Conservation (phyloP, 1,284 basidiomycete species). For the Pyrrhoderma noxium region DNA sequence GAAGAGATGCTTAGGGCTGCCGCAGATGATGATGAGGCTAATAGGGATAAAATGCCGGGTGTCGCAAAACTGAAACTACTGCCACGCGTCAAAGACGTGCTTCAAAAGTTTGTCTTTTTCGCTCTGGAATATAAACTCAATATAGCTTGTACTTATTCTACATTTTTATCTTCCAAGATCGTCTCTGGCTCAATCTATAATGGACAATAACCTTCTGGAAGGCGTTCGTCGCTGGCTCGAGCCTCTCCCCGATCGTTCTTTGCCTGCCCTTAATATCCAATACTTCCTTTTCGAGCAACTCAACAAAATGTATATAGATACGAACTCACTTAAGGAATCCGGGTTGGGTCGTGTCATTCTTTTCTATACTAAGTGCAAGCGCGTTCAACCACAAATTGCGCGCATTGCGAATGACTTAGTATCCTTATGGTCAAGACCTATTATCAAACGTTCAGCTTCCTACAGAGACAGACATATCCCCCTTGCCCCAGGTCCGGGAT, state of each 20-base stretch:
- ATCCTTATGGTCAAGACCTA: conserved; percentile 86
- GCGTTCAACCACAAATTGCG: conserved; percentile 75
- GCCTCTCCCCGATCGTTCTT: conserved; percentile 84
- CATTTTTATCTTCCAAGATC: too few species aligned
- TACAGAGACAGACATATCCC: conserved; percentile 73
- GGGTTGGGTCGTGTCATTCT: conserved; percentile 87
- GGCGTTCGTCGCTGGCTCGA: conserved; percentile 92
- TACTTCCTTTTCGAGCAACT: conserved; percentile 84
- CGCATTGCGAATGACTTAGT: conserved; percentile 84
- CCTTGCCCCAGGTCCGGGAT: conserved; percentile 31
- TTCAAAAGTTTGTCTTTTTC: conserved; percentile 76
- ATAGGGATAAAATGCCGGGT: conserved; percentile 79
- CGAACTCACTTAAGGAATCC: conserved; percentile 85
- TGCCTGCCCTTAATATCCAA: conserved; percentile 95
- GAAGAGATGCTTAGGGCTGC: conserved; percentile 86
- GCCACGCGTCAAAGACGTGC: conserved; percentile 83
- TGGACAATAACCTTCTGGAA: conserved; percentile 92
- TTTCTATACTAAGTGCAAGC: conserved; percentile 93
- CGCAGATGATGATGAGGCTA: conserved; percentile 78
- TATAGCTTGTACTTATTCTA: too few species aligned
- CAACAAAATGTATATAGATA: conserved; percentile 89
- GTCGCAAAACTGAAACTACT: conserved; percentile 81
- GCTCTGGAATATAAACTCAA: too few species aligned
- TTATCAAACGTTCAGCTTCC: conserved; percentile 84
- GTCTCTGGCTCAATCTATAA: conserved; percentile 84